phyloP scores from a whole-genome alignment of 1,284 basidiomycete species.

The Ganoderma sinense region DNA sequence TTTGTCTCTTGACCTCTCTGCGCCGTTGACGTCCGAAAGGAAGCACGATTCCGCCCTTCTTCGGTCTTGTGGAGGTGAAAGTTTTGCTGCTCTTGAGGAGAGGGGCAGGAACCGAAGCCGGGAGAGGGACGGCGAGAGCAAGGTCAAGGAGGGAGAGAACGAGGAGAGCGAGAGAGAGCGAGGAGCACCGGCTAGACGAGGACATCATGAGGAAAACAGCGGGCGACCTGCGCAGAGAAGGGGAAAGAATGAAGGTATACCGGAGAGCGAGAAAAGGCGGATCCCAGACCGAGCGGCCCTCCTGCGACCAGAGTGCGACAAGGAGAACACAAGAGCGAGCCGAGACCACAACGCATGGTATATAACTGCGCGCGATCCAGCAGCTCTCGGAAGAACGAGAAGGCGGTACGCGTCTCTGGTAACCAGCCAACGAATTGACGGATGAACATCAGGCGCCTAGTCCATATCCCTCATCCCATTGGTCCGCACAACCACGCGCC shows the following conservation, averaged over 20 bases:
- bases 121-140: slow-evolving; percentile 21
- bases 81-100: slow-evolving; percentile 19
- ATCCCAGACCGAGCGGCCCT: slow-evolving; percentile 28
- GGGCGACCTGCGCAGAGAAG: slow-evolving; percentile 33
- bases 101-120: slow-evolving; percentile 17
- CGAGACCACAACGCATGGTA: slow-evolving; percentile 13
- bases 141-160: slow-evolving; percentile 16
- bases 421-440: slow-evolving; percentile 3
- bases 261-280: slow-evolving; percentile 27
- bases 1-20: slow-evolving; percentile 9
- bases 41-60: slow-evolving; percentile 26
- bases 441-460: neutral
- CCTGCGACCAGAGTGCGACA: slow-evolving; percentile 29
- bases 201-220: slow-evolving; percentile 33
- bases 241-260: slow-evolving; percentile 23
- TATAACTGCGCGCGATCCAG: slow-evolving; percentile 9
- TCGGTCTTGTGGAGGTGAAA: slow-evolving; percentile 9
- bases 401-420: slow-evolving; percentile 4
- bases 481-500: neutral
- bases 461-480: neutral
- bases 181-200: slow-evolving; percentile 33
- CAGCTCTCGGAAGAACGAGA: neutral
- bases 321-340: slow-evolving; percentile 20
- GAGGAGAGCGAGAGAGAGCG: slow-evolving; percentile 21
- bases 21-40: slow-evolving; percentile 17